Base-by-base conservation (phyloP, 1,284 basidiomycete genomes). In the Malassezia equina region DNA sequence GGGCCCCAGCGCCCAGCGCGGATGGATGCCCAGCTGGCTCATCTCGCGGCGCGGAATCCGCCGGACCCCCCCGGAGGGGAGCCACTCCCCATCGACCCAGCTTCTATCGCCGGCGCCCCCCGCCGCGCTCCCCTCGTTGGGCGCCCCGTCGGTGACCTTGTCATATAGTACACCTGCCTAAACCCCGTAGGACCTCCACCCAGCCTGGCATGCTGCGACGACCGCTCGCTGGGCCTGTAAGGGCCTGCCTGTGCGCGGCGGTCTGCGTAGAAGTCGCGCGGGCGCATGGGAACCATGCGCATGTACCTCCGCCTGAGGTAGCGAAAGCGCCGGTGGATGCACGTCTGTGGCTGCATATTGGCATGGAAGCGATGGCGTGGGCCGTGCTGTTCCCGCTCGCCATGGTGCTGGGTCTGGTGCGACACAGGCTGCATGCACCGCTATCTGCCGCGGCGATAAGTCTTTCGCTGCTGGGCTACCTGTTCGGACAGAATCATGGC, bases 21-120 rank as follows among this genome's bases (percentile, higher is more conserved):
- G 69, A 0, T 75, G 73, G 73, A 57, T 74, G 8, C 73, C 73
- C 0, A 64, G 60, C 21, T 75, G 73, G 73, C 70, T 63, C 46
- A 65, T 40, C 29, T 33, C 50, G 29, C 50, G 28, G 7, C 29
- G 49, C 31, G n/a, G 21, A 15, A 28, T 11, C 23, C 46, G 31
- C 46, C 3, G n/a, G 23, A 31, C 28, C 7, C 9, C 12, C 4
- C 6, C 17, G 5, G 4, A 5, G 5, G 36, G 7, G 36, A 7
- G 19, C 6, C 4, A 2, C 12, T 19, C 36, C 4, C 8, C 36
- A 21, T 39, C 36, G 2, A 6, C n/a, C 7, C 36, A 39, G 17
- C 36, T 39, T 9, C 19, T 21, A 19, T 21, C 36, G 19, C 19
- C 36, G 7, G 36, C 19, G 36, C 19, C 19, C 6, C 36, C 36